A percentile compares a stretch with the other conserved stretches of the same genome.
Evolutionary conservation across 345 rosid genomes (phyloP).

Genomic region (Syzygium jambos): DNA sequence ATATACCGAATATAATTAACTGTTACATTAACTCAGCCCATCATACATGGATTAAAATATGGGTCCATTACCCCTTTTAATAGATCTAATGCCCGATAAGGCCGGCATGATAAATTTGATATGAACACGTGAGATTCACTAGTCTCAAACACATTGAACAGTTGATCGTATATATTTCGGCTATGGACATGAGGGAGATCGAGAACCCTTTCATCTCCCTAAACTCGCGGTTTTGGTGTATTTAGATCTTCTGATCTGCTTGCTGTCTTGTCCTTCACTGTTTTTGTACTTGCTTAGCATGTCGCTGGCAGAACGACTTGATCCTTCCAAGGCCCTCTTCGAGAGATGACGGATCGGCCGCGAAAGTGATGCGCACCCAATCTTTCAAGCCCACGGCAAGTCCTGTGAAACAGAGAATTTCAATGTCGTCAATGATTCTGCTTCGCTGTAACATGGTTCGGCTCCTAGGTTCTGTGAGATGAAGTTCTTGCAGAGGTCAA

Average conservation of each 20-base stretch:
- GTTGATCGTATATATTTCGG: background rate
- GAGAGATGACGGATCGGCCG: conserved; percentile 55
- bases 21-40: too few relatives aligned
- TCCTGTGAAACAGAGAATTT: conserved; percentile 27
- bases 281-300: conserved; percentile 23
- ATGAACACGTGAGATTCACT: background rate
- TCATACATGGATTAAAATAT: too few relatives aligned
- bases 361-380: conserved; percentile 83
- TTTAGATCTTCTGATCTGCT: background rate
- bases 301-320: conserved; percentile 57
- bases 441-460: background rate
- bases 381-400: conserved; percentile 73
- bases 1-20: too few relatives aligned
- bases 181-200: background rate
- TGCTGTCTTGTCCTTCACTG: background rate
- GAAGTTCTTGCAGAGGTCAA: background rate
- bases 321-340: conserved; percentile 69
- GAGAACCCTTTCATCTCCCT: background rate
- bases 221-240: background rate
- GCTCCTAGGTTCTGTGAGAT: background rate
- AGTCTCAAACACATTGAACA: background rate
- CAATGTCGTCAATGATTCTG: background rate
- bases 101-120: background rate
- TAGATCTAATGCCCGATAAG: background rate
- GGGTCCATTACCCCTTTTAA: too few relatives aligned